Evolutionary conservation across 805 yeast genomes (phyloP).

Genomic region (Metschnikowia gelsemii): DNA sequence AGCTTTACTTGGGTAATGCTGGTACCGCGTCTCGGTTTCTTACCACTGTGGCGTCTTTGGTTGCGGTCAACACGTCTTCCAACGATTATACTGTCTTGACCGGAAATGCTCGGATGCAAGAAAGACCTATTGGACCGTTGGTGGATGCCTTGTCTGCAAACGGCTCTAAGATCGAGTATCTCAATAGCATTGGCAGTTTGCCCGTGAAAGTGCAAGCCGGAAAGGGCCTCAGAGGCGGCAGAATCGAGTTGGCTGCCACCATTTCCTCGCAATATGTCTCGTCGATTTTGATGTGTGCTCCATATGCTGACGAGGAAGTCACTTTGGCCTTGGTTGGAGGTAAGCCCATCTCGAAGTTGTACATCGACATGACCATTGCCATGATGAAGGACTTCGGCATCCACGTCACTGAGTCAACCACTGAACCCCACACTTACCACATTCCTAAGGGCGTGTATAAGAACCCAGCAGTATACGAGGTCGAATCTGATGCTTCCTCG

Average conservation of each 20-base stretch:
- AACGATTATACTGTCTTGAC: conserved; percentile 62
- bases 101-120: conserved; percentile 96
- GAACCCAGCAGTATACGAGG: conserved; percentile 81
- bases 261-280: conserved; percentile 97
- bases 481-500: conserved; percentile 96
- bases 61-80: conserved; percentile 41
- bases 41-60: conserved; percentile 89
- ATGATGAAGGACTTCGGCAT: conserved; percentile 94
- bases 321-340: conserved; percentile 91
- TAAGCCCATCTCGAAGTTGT: conserved; percentile 92
- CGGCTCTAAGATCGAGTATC: conserved; percentile 72
- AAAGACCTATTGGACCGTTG: conserved; percentile 93
- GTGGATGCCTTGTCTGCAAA: conserved; percentile 85
- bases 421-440: conserved; percentile 81
- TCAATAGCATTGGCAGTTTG: conserved; percentile 75
- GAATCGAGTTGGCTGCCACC: conserved; percentile 91
- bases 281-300: conserved; percentile 95
- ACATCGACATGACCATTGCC: conserved; percentile 94
- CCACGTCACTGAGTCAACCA: conserved; percentile 61
- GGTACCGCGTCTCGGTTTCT: conserved; percentile 97
- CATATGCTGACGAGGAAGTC: conserved; percentile 86
- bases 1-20: conserved; percentile 90
- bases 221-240: conserved; percentile 78
- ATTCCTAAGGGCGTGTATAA: conserved; percentile 81
- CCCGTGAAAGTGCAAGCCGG: conserved; percentile 76